A percentile compares a stretch with the other conserved stretches of the same genome.
These are phyloP conservation scores for Tylopilus balloui DNA, from an alignment of 768 basidiomycete genomes.

Conservation along the genomic window DNA sequence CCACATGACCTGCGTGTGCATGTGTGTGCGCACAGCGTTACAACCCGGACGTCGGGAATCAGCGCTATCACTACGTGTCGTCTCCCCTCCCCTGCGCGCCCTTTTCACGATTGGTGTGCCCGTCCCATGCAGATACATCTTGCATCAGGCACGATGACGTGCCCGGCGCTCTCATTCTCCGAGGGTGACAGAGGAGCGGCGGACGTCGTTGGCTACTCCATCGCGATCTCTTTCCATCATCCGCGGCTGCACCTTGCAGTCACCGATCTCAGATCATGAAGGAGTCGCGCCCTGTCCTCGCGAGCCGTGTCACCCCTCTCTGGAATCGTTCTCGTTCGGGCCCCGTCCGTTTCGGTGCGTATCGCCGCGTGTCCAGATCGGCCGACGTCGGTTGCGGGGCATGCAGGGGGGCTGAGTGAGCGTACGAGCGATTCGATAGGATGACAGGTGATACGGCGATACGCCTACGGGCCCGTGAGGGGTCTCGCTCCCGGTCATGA, in stretches of 20 bases:
- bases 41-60: neutral
- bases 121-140: neutral
- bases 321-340: neutral
- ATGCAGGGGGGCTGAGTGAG: neutral
- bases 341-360: neutral
- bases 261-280: neutral
- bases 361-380: neutral
- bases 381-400: neutral
- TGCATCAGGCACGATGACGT: neutral
- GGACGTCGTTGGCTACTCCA: neutral
- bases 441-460: no score
- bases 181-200: no score
- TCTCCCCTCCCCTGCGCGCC: neutral
- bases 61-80: neutral
- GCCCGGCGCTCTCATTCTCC: slow-evolving; percentile 3
- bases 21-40: neutral
- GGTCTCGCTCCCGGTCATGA: neutral
- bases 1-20: slow-evolving; percentile 5
- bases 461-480: neutral
- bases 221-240: neutral
- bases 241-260: neutral
- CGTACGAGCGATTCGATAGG: no score
- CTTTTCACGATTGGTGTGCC: neutral
- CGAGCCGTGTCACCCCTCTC: neutral
- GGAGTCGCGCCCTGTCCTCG: neutral